These are phyloP conservation scores for Boletus subcaerulescens DNA, from an alignment of 768 basidiomycete species.

Conservation along the genomic window DNA sequence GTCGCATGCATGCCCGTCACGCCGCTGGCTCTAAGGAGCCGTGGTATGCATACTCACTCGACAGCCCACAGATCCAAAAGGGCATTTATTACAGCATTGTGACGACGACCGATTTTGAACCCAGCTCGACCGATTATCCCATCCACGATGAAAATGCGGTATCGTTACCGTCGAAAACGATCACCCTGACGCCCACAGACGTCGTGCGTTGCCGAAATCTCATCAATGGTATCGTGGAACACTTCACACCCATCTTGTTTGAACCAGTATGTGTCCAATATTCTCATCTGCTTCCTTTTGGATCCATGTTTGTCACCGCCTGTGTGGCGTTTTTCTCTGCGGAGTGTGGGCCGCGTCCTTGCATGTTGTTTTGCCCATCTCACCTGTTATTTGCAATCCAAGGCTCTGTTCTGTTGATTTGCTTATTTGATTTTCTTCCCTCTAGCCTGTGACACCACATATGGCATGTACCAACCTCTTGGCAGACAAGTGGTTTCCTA, in stretches of 20 bases:
- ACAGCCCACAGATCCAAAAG: constrained; percentile 50
- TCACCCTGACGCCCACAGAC: constrained; percentile 31
- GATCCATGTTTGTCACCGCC: background rate
- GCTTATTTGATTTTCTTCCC: background rate
- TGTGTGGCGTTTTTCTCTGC: background rate
- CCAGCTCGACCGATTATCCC: constrained; percentile 24
- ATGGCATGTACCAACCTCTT: constrained; percentile 73
- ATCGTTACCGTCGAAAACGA: background rate
- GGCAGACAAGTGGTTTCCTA: constrained; percentile 68
- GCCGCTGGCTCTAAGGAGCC: background rate
- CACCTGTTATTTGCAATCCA: background rate
- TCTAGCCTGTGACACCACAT: constrained; percentile 54
- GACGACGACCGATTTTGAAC: constrained; percentile 55
- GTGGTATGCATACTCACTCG: background rate
- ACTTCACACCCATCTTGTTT: constrained; percentile 73
- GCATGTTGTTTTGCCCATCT: background rate
- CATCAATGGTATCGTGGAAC: constrained; percentile 53
- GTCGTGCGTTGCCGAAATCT: constrained; percentile 45
- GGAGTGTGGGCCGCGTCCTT: background rate
- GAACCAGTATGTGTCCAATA: constrained; percentile 43
- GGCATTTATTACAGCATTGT: constrained; percentile 63
- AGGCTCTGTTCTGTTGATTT: background rate
- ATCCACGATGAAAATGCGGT: constrained; percentile 1
- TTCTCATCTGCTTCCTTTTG: too few relatives aligned
- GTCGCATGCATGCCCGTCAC: constrained; percentile 21